Evolutionary conservation across 2,329 filamentous ascomycete genomes (phyloP), one percentile per base, ranked within the genome.

Genomic region (Fusarium sacchari): DNA sequence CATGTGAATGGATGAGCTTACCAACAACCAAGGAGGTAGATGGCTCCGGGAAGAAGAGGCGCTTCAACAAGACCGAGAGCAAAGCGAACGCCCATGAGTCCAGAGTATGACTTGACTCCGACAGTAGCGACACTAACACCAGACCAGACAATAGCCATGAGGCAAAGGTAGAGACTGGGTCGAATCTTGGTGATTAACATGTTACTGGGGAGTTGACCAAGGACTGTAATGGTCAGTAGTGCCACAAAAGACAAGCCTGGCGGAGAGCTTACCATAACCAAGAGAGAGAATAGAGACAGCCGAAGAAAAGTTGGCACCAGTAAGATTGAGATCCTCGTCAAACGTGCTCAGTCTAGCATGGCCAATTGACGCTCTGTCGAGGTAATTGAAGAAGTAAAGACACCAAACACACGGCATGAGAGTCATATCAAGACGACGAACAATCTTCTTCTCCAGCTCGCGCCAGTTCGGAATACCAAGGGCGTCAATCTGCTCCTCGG

Each of bases 351-450:
- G 7, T 11, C 64, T 49, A 1, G 64, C 64, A 8, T 67, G 64
- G 6, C 64, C 64, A 7, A 67, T 67, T 0, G 64, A 67, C 1
- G 64, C 64, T 61, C 64, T 60, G n/a, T 67, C 64, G 2, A 67
- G 63, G 7, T 67, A 67, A n/a, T 67, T 67, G 53, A 67, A 67
- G 39, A 67, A 67, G 39, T 67, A 67, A 11, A 67, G 64, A 17
- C 64, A 67, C 64, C 64, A 67, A 3, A 67, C 53, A 42, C 64
- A 67, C 6, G 64, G 64, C 64, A 67, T 67, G 34, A 67, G 64
- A 22, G 64, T 67, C 46, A 67, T 22, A 3, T 67, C 64, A 26
- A 67, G 63, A 32, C 64, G 64, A 4, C 64, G 47, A 6, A 67
- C 64, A 1, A 67, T 67, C 53, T 67, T 67, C 28, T 67, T 67